These are phyloP conservation scores for Sonneratia caseolaris DNA, from an alignment of 345 rosid species.

Conservation along the genomic window DNA sequence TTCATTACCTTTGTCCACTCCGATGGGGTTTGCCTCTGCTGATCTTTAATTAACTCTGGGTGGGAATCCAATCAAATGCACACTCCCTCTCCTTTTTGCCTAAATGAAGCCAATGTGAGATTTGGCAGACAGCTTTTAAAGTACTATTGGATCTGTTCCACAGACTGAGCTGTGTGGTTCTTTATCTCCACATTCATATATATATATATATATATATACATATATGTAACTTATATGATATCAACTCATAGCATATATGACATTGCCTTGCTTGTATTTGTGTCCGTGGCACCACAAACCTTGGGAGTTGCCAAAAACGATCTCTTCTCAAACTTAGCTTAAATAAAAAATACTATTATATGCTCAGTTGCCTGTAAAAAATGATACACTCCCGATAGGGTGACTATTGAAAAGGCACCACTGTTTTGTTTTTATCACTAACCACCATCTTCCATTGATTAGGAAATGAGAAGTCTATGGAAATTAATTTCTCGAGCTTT, in stretches of 20 bases:
- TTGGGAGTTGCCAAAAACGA: no score
- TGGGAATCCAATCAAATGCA: slow-evolving; percentile 24
- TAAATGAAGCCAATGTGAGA: slow-evolving; percentile 5
- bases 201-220: background rate
- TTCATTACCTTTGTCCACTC: slow-evolving; percentile 6
- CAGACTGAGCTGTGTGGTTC: slow-evolving; percentile 3
- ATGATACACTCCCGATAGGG: no score
- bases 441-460: no score
- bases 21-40: background rate
- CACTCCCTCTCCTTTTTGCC: slow-evolving; percentile 7
- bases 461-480: no score
- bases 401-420: no score
- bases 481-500: no score
- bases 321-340: no score
- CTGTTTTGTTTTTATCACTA: no score
- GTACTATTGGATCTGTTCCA: slow-evolving; percentile 10
- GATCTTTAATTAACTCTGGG: slow-evolving; percentile 12
- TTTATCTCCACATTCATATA: background rate
- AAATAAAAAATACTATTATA: no score
- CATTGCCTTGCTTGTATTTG: background rate
- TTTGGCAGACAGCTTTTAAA: slow-evolving; percentile 6
- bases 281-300: background rate
- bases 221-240: background rate
- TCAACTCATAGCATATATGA: background rate
- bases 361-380: no score